A percentile compares a stretch with the other conserved stretches of the same genome.
Conservation (phyloP, 208 protist species). For the Leishmania mexicana region DNA sequence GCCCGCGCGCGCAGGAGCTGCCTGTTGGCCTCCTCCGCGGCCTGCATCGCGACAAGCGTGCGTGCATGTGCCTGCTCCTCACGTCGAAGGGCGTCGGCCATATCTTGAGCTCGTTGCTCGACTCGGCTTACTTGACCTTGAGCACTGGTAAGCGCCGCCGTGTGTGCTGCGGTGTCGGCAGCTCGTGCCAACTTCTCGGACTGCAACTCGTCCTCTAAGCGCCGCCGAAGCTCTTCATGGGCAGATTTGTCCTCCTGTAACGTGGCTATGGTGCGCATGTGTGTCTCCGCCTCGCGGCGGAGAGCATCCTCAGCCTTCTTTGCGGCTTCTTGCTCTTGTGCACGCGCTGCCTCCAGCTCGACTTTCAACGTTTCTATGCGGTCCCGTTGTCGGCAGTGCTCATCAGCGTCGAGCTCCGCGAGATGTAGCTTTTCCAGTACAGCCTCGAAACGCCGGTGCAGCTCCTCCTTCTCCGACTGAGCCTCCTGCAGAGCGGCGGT, state of each 20-base stretch:
- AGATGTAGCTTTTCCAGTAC: not conserved
- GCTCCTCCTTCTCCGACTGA: slow-evolving; percentile 2
- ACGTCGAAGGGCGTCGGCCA: not conserved
- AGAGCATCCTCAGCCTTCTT: not conserved
- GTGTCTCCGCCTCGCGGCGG: not conserved
- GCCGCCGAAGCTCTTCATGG: not conserved
- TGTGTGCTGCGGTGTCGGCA: not conserved
- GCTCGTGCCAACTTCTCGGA: not conserved
- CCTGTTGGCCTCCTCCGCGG: slow-evolving; percentile 6
- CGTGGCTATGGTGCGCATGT: not conserved
- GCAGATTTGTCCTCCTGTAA: not conserved
- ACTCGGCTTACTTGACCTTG: not conserved
- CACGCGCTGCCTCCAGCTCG: slow-evolving; percentile 5
- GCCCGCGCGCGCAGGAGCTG: not conserved
- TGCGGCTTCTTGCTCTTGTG: not conserved
- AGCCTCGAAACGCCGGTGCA: not conserved
- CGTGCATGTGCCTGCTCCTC: slow-evolving; percentile 15
- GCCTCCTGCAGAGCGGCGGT: not conserved
- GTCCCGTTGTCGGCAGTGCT: not conserved
- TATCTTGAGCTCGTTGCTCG: slow-evolving; percentile 1
- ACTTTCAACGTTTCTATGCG: slow-evolving; percentile 1
- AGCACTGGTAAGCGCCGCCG: not conserved
- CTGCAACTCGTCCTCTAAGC: slow-evolving; percentile 6
- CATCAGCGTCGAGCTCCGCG: not conserved
- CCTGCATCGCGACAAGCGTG: slow-evolving; percentile 8